Base-by-base conservation (phyloP, 1,284 basidiomycete genomes). In the Afroboletus lepidellus region DNA sequence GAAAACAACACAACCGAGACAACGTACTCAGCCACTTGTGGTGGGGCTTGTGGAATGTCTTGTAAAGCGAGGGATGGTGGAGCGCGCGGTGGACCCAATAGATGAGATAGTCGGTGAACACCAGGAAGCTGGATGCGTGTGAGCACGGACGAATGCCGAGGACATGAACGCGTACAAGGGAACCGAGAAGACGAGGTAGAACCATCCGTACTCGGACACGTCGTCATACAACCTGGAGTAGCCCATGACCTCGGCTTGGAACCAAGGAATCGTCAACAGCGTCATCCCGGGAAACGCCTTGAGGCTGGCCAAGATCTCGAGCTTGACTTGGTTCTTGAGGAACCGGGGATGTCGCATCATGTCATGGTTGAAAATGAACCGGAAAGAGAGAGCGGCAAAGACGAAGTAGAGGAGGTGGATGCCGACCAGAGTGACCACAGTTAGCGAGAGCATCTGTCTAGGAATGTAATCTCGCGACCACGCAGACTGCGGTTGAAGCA, bases 261-360 rank as follows among this genome's bases (percentile, higher is more conserved):
- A 98, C 90, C 91, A 97, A 0, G 96, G 96, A 16, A 98, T 74
- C 0, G 93, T 98, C 50, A 98, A 70, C 23, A 91, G 58, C 23
- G 77, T 87, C 78, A 96, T 93, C 1, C 66, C 71, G 0, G 93
- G 92, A 65, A 97, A 96, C 0, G 93, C 87, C 44, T 77, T 76
- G 50, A 98, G 58, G 52, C 88, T 92, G 47, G 72, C 73, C 57
- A 80, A 73, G 58, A 99, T 98, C 74, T 99, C 96, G 55, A 85
- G 77, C 57, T 79, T 77, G 57, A 93, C 81, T 71, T 98, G 95
- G 64, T 92, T 83, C 66, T 92, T 90, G 48, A 97, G 78, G 76
- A 95, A 99, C 29, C 89, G 83, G 0, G 96, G 97, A 74, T 99
- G 96, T 45, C 83, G 82, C 85, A 94, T 94, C 85, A 99, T 93